A percentile compares a stretch with the other conserved stretches of the same genome.
Evolutionary conservation across 768 basidiomycete genomes (phyloP).

Genomic region (Erythrobasidium yunnanense): DNA sequence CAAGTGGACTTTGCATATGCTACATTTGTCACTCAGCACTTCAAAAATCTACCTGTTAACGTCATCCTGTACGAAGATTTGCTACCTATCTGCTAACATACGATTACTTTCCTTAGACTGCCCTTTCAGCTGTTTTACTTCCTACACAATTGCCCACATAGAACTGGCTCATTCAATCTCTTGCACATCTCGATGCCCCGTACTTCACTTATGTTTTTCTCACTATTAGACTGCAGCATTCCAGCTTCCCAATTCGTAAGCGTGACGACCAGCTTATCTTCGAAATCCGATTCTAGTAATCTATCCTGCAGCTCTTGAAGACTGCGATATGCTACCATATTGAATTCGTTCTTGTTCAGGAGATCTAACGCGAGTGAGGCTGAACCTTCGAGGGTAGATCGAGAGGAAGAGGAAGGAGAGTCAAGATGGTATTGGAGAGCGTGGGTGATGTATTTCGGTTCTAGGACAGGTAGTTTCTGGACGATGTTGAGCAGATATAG

Average conservation of each 20-base stretch:
- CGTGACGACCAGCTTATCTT: neutral
- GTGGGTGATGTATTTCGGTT: neutral
- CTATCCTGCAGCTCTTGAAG: neutral
- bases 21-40: no score
- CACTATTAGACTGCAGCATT: neutral
- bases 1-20: no score
- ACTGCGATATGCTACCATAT: neutral
- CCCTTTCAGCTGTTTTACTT: neutral
- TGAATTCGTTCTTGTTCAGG: neutral
- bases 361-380: no score
- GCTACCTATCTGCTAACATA: no score
- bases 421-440: neutral
- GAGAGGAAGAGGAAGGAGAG: neutral
- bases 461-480: neutral
- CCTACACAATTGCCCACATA: neutral
- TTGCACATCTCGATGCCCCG: neutral
- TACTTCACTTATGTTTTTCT: neutral
- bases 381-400: no score
- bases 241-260: neutral
- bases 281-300: neutral
- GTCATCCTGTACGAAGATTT: no score
- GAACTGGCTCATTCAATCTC: neutral
- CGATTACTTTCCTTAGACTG: no score
- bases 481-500: neutral
- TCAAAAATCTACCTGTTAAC: no score